Evolutionary conservation across 2,329 filamentous ascomycete genomes (phyloP).

Genomic region (Tolypocladium album): DNA sequence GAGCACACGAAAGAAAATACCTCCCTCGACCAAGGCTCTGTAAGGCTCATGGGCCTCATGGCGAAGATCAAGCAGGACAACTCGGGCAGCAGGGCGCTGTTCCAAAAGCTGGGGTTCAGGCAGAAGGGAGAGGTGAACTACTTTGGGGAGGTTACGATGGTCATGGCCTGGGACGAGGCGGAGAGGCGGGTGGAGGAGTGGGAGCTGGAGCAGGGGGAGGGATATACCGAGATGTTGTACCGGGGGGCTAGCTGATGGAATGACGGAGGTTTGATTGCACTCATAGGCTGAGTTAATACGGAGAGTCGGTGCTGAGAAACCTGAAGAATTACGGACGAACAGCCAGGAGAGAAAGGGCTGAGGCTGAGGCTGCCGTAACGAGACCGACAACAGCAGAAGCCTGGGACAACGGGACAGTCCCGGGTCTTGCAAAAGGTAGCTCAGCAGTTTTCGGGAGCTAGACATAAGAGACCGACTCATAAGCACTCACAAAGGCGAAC

Average conservation of each 20-base stretch:
- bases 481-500: too few species aligned
- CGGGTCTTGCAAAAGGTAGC: too few species aligned
- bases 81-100: slow-evolving; percentile 37
- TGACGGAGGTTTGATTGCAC: not conserved
- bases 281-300: not conserved
- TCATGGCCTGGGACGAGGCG: slow-evolving; percentile 22
- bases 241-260: not conserved
- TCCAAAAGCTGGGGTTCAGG: slow-evolving; percentile 38
- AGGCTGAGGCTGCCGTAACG: not conserved
- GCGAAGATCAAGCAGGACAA: slow-evolving; percentile 51
- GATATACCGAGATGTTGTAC: slow-evolving; percentile 14
- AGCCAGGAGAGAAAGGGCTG: too few species aligned
- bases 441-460: too few species aligned
- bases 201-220: slow-evolving; percentile 8
- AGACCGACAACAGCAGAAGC: not conserved
- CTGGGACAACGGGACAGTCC: too few species aligned
- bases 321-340: too few species aligned
- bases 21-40: not conserved
- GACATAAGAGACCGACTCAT: too few species aligned
- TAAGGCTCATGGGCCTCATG: slow-evolving; percentile 28
- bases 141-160: slow-evolving; percentile 48
- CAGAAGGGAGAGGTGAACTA: slow-evolving; percentile 45
- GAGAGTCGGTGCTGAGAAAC: too few species aligned
- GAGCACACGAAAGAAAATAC: slow-evolving; percentile 24
- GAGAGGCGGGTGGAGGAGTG: slow-evolving; percentile 11